Evolutionary conservation across 1,139 yeast genomes (phyloP), one percentile per base, ranked within the genome.

Genomic region (Pichia norvegensis): DNA sequence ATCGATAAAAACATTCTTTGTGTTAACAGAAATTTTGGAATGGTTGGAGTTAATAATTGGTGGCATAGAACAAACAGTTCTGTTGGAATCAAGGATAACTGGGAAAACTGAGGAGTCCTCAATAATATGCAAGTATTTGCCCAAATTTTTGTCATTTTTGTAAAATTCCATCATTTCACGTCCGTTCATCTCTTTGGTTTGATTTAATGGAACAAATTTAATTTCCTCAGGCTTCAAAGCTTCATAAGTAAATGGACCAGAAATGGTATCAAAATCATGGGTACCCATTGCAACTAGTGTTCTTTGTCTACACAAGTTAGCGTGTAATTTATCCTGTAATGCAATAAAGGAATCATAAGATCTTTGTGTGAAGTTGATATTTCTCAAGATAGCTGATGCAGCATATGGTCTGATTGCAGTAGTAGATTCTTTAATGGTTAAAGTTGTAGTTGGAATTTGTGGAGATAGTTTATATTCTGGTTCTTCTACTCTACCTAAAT

Each of bases 261-360:
- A 67, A 55, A 92, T 70, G 44, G 85, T 78, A 64, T 86, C 95
- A 52, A 84, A 72, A 68, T 94, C 97, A 64, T 94, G 99, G 49
- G 99, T 94, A 59, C 99, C 99, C 73, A 90, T 88, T 48, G 98
- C 97, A 46, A 92, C 98, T 59, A 94, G 76, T 38, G 96, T 83
- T 73, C 99, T 85, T 68, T 90, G 85, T 72, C 98, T 90, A 68
- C 98, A 92, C 62, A 94, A 73, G 67, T 94, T 94, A 51, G 95
- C 74, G 69, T 94, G 99, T 56, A 94, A 74, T 68, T 94, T 94
- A 67, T 94, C 99, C 69, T 94, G 99, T 57, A 94, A 73, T 29
- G 95, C 83, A 62, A 94, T 92, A 73, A 94, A 94, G 4, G 97
- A 90, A 50, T 86, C 95, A 65, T 94, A 94, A 29, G 85, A 73